Conservation (phyloP, 116 monocot species). For the Iris pallida region DNA sequence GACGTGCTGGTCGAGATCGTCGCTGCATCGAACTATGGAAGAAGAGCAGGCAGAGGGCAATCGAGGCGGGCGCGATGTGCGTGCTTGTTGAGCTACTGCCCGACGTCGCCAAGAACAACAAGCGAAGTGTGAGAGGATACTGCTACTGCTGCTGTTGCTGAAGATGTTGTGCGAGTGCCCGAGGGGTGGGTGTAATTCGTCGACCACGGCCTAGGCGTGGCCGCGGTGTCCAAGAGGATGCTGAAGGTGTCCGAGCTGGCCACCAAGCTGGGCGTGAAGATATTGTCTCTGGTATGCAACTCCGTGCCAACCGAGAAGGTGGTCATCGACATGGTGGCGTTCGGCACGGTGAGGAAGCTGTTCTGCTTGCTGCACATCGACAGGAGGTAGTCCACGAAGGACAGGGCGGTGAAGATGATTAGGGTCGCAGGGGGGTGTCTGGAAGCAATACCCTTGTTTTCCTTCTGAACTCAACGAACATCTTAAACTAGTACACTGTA, state of each 20-base stretch:
- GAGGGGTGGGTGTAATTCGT: conserved; percentile 52
- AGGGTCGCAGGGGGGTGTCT: conserved; percentile 40
- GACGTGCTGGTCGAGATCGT: conserved; percentile 43
- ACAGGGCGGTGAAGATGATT: conserved; percentile 51
- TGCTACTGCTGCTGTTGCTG: conserved; percentile 45
- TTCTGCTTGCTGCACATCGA: conserved; percentile 47
- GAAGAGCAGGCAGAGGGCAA: conserved; percentile 30
- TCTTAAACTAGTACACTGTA: not conserved
- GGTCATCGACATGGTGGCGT: conserved; percentile 56
- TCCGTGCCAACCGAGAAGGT: conserved; percentile 44
- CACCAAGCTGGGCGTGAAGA: conserved; percentile 64
- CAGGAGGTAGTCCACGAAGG: conserved; percentile 40
- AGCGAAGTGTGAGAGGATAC: conserved; percentile 44
- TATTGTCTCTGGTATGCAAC: conserved; percentile 55
- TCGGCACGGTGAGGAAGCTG: conserved; percentile 59
- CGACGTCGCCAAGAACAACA: conserved; percentile 28
- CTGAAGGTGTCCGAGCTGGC: conserved; percentile 50
- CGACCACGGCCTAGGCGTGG: conserved; percentile 54
- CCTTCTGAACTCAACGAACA: conserved; percentile 39
- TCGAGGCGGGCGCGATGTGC: conserved; percentile 59
- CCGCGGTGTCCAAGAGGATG: conserved; percentile 53
- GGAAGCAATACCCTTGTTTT: conserved; percentile 65
- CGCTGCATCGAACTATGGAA: conserved; percentile 32
- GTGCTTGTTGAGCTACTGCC: conserved; percentile 64
- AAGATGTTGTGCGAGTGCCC: conserved; percentile 66